A percentile compares a stretch with the other conserved stretches of the same genome.
Conservation (phyloP, 305 asterid genomes). For the Solanum chacoense region DNA sequence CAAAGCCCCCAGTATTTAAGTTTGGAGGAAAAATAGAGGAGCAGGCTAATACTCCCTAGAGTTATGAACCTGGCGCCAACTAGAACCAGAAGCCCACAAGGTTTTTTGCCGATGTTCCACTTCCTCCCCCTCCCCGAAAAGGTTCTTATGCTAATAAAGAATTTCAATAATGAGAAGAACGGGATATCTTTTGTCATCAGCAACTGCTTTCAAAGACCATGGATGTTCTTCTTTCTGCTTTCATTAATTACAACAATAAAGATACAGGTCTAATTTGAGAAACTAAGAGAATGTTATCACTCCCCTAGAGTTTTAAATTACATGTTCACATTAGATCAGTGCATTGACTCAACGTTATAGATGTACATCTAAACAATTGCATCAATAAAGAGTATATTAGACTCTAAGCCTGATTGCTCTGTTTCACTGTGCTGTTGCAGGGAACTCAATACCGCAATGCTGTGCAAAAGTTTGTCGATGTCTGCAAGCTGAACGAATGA, state of each 20-base stretch:
- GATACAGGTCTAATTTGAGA: not conserved
- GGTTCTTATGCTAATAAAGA: not conserved
- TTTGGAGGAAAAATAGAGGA: not conserved
- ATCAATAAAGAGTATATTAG: not conserved
- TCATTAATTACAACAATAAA: not conserved
- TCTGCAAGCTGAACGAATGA: constrained; percentile 69
- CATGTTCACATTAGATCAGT: not conserved
- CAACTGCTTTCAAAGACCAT: not conserved
- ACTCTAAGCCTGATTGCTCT: not conserved
- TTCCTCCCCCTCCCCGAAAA: not conserved
- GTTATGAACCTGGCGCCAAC: not conserved
- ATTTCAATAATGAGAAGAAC: not conserved
- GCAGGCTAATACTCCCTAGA: not conserved
- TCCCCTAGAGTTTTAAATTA: not conserved
- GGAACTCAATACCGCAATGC: constrained; percentile 93
- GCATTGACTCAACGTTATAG: not conserved
- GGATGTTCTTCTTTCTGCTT: not conserved
- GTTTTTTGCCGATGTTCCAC: not conserved
- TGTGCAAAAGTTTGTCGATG: constrained; percentile 72
- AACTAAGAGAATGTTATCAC: not conserved
- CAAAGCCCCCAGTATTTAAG: not conserved
- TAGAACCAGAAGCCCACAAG: not conserved
- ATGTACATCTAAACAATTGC: not conserved
- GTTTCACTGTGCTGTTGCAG: constrained; percentile 26
- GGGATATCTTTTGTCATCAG: not conserved